Evolutionary conservation across 176 grass and related monocot species (phyloP), one percentile per base, ranked within the genome.

Genomic region (Oryza nivara): DNA sequence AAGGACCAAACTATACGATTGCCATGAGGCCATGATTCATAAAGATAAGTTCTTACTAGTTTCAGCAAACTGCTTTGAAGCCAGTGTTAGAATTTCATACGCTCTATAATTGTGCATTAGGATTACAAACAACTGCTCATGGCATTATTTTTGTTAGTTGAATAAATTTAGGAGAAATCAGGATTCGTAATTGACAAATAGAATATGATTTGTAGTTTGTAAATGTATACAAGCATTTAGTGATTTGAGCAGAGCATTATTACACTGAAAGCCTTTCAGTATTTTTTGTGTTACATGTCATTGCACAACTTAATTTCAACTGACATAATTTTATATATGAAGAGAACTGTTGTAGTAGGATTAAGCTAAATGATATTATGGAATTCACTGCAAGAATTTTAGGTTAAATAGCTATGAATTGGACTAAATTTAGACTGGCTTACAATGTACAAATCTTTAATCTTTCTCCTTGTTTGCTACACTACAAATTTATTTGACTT

Each of bases 401-500:
- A 75, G 72, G 0, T 74, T 58, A 81, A 83, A 73, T 72, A 13
- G 60, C 74, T 70, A 34, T 28, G 36, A 40, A 19, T 3, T 15
- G 41, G 16, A 22, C 76, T 9, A 35, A 60, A 78, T 65, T 52
- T 36, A 70, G 43, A 4, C 19, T 68, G 32, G 34, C 26, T 13
- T 51, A 36, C 12, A 67, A 6, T 67, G 2, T 76, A 46, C 70
- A 74, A 41, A 41, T 41, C 6, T 41, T 41, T 41, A 41, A 46
- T 1, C 23, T 66, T 48, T 77, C 34, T 81, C 5, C 64, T 77
- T 86, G 56, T 60, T 68, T 35, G 73, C 43, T 78, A 87, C 23
- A 56, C 66, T 92, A 60, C 87, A 87, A 88, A 95, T 89, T 92
- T 86, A 92, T 92, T 93, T 87, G 75, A 90, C 65, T 92, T 92